Conservation (phyloP, 495 filamentous ascomycete species). For the Penicillium bialowiezense region DNA sequence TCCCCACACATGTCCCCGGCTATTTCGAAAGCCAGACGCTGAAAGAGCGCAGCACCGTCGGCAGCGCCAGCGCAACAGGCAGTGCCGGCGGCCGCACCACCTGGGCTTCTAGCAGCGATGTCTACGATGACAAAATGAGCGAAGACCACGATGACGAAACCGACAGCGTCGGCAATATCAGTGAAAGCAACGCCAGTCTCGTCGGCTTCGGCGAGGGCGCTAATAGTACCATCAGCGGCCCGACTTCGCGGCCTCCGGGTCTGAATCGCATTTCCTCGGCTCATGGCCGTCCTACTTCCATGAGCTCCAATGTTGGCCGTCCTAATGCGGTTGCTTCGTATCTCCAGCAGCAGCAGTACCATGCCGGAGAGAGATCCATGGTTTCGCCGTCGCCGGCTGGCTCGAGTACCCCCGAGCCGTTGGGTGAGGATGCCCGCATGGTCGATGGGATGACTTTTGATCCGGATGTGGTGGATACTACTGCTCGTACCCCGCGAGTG, state of each 20-base stretch:
- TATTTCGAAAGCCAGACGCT: slow-evolving; percentile 70
- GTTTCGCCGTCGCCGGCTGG: slow-evolving; percentile 32
- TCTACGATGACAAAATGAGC: slow-evolving; percentile 69
- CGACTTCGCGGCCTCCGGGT: slow-evolving; percentile 49
- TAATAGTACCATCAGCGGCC: slow-evolving; percentile 71
- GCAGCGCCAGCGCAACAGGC: slow-evolving; percentile 75
- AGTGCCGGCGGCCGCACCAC: slow-evolving; percentile 70
- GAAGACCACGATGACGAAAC: slow-evolving; percentile 58
- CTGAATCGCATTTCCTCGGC: slow-evolving; percentile 34
- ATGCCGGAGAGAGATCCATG: slow-evolving; percentile 29
- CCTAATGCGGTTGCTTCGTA: slow-evolving; percentile 25
- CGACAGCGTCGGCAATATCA: slow-evolving; percentile 67
- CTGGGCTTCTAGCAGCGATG: slow-evolving; percentile 67
- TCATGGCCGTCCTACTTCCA: slow-evolving; percentile 25
- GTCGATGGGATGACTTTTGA: slow-evolving; percentile 58
- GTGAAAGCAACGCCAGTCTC: slow-evolving; percentile 67
- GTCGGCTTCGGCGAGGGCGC: slow-evolving; percentile 89
- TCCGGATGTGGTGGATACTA: slow-evolving; percentile 51
- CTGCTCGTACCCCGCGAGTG: slow-evolving; percentile 40
- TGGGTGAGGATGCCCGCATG: slow-evolving; percentile 45
- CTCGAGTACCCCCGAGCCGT: slow-evolving; percentile 39
- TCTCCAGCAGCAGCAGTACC: slow-evolving; percentile 25
- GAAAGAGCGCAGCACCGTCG: slow-evolving; percentile 79
- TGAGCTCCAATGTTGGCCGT: slow-evolving; percentile 33
- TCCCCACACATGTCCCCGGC: slow-evolving; percentile 32